Evolutionary conservation across 1,284 basidiomycete species (phyloP).

Genomic region (Ceratobasidium sp.): DNA sequence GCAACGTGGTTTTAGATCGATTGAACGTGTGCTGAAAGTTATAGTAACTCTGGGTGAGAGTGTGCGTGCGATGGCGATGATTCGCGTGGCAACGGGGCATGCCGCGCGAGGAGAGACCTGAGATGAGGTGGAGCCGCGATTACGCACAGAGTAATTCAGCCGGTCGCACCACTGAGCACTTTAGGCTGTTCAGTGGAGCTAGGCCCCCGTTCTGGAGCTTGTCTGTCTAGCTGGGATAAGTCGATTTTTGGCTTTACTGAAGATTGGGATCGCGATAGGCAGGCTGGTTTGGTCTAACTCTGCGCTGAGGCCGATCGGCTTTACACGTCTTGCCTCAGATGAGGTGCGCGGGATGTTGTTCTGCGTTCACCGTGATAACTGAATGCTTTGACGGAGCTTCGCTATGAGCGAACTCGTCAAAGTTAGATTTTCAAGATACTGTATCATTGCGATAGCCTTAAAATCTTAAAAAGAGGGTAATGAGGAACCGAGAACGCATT

Average conservation of each 20-base stretch:
- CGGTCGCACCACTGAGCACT: too few species aligned
- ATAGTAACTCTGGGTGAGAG: too few species aligned
- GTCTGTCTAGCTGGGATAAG: too few species aligned
- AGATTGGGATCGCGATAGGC: too few species aligned
- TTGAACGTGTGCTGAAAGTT: too few species aligned
- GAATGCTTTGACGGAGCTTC: background rate
- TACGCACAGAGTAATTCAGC: too few species aligned
- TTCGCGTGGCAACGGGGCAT: constrained; percentile 5
- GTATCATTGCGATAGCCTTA: background rate
- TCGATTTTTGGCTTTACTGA: too few species aligned
- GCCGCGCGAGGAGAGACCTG: constrained; percentile 10
- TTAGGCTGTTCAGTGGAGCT: too few species aligned
- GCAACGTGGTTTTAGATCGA: background rate
- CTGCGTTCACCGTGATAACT: background rate
- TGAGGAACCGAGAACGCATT: background rate
- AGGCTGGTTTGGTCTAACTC: background rate
- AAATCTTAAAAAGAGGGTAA: constrained; percentile 24
- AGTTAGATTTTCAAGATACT: too few species aligned
- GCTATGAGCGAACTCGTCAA: background rate
- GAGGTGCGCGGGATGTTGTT: background rate
- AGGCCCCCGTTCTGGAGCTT: too few species aligned
- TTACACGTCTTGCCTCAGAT: constrained; percentile 9
- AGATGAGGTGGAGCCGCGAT: constrained; percentile 34
- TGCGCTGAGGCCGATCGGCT: constrained; percentile 17
- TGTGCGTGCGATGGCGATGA: background rate